These are phyloP conservation scores for Pecoramyces ruminantium DNA, from an alignment of 192 early-diverging fungal genomes.

Conservation along the genomic window DNA sequence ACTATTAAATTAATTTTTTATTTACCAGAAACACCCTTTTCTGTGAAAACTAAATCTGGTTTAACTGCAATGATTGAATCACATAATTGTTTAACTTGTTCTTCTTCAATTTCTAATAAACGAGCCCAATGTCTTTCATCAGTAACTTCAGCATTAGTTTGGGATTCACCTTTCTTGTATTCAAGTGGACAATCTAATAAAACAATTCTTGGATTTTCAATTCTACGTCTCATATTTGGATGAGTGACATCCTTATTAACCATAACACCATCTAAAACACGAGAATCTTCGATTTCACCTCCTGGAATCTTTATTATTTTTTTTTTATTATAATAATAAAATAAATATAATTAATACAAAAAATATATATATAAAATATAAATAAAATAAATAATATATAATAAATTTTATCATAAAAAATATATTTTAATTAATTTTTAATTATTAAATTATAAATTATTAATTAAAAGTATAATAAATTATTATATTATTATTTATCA, in stretches of 20 bases:
- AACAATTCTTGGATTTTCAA: constrained; percentile 91
- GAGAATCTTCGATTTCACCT: constrained; percentile 89
- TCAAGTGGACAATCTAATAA: constrained; percentile 96
- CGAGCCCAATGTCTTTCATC: constrained; percentile 94
- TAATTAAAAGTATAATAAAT: no score
- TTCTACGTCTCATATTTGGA: constrained; percentile 86
- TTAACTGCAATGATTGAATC: constrained; percentile 90
- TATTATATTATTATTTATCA: no score
- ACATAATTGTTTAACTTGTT: constrained; percentile 93
- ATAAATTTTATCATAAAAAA: no score
- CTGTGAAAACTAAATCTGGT: constrained; percentile 95
- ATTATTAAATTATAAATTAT: no score
- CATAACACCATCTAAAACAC: constrained; percentile 93
- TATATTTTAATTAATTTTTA: no score
- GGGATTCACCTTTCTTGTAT: constrained; percentile 99
- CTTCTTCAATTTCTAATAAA: constrained; percentile 95
- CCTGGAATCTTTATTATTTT: constrained; percentile 60
- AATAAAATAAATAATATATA: no score
- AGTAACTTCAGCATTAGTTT: constrained; percentile 95
- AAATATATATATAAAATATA: no score
- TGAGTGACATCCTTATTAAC: constrained; percentile 99
- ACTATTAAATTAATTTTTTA: not conserved
- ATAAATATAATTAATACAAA: no score
- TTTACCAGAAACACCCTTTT: constrained; percentile 89
- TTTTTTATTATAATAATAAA: no score